Percentiles rank a stretch among this genome's conserved stretches.
These are phyloP conservation scores for Cicer judaicum DNA, from an alignment of 306 rosid genomes.

Conservation along the genomic window DNA sequence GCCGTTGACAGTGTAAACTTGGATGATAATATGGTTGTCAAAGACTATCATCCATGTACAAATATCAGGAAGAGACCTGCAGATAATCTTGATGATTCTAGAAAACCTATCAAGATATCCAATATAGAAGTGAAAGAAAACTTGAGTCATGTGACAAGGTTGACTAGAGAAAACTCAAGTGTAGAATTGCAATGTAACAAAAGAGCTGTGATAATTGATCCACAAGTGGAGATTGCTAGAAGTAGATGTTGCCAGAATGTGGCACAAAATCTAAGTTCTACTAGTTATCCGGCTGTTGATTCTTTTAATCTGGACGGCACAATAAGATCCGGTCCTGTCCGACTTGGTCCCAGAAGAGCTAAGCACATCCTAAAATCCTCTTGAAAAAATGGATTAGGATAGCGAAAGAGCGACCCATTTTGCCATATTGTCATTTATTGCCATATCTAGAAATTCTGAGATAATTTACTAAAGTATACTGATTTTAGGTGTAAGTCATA, in stretches of 20 bases:
- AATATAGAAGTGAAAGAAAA: conserved; percentile 56
- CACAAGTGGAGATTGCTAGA: conserved; percentile 49
- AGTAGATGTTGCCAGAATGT: conserved; percentile 50
- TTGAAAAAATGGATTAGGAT: conserved; percentile 57
- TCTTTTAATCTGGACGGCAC: conserved; percentile 50
- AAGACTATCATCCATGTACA: conserved; percentile 56
- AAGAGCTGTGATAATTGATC: conserved; percentile 46
- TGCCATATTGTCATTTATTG: conserved; percentile 55
- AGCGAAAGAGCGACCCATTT: conserved; percentile 53
- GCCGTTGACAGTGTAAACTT: conserved; percentile 58
- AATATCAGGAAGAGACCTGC: conserved; percentile 58
- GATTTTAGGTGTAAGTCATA: conserved; percentile 65
- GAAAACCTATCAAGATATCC: conserved; percentile 52
- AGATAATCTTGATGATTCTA: conserved; percentile 52
- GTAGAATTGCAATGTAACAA: conserved; percentile 47
- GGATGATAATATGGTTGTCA: conserved; percentile 54
- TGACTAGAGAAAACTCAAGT: conserved; percentile 44
- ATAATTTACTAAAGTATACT: conserved; percentile 69
- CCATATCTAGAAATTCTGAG: conserved; percentile 55
- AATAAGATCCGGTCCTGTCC: conserved; percentile 72
- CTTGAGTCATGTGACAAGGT: conserved; percentile 45
- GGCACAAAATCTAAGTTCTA: conserved; percentile 46
- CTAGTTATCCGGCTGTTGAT: conserved; percentile 48
- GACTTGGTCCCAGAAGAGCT: conserved; percentile 72
- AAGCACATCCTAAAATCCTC: conserved; percentile 81